phyloP scores from a whole-genome alignment of 202 grass and related monocot species.

The Setaria italica region DNA sequence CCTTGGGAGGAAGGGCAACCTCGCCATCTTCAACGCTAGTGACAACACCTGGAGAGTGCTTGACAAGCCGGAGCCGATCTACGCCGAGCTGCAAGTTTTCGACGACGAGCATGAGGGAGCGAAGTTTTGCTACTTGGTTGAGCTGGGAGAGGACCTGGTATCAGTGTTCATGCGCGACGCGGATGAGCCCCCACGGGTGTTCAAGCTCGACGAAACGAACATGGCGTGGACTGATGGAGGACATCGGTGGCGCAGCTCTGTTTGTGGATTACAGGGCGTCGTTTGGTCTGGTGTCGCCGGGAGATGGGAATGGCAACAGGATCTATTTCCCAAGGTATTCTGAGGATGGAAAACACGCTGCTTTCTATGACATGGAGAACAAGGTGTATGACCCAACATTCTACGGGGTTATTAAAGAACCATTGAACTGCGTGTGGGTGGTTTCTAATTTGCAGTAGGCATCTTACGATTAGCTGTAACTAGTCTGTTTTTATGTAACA shows the following conservation, averaged over 20 bases:
- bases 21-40: slow-evolving; percentile 10
- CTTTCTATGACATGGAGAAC: slow-evolving; percentile 25
- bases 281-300: not conserved
- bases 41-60: not conserved
- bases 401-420: slow-evolving; percentile 1
- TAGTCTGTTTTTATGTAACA: no score
- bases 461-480: not conserved
- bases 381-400: not conserved
- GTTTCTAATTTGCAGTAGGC: slow-evolving; percentile 24
- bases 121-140: slow-evolving; percentile 10
- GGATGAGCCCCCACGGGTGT: not conserved
- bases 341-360: not conserved
- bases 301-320: slow-evolving; percentile 10
- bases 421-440: slow-evolving; percentile 45
- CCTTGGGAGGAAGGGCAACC: slow-evolving; percentile 21
- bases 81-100: not conserved
- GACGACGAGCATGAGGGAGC: not conserved
- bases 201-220: not conserved
- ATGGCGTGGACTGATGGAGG: not conserved
- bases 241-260: slow-evolving; percentile 22
- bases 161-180: not conserved
- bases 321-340: slow-evolving; percentile 37
- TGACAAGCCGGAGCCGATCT: not conserved
- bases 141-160: not conserved
- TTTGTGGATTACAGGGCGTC: slow-evolving; percentile 38